Evolutionary conservation across 257 asterid genomes (phyloP), one percentile per base, ranked within the genome.

Genomic region (Rhazya stricta): DNA sequence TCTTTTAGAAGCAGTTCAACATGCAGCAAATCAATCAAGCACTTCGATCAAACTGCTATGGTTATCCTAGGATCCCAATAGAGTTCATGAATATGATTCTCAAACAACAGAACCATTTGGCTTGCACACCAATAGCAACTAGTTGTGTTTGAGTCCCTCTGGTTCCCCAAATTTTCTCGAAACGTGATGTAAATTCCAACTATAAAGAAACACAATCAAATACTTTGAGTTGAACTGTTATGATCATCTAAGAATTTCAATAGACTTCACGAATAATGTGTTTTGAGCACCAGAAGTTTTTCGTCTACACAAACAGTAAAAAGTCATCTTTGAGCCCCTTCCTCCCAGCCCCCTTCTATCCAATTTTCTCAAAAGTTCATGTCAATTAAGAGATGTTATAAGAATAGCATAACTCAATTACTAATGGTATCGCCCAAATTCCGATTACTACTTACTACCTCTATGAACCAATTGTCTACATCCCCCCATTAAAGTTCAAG

Each of bases 1-100:
- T 51, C 27, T 56, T n/a, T 54, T 36, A 70, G 34, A 58, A 43
- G 32, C 58, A 77, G 25, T 30, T 51, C 76, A 69, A 11, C 9
- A 43, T 30, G 42, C 39, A 37, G 15, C 25, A 18, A 74, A 46
- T 21, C 36, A 61, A 48, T 43, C 50, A 65, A 48, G 23, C 1
- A 27, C n/a, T 41, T 48, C 23, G 42, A 65, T 25, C 5, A 11
- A 46, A n/a, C 73, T 69, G 10, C 27, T 67, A 32, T 34, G n/a
- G 10, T 5, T 67, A 39, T 23, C 72, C 53, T 39, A 42, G 34
- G 34, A 43, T 43, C 9, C 13, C 48, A 57, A 29, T 3, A 29
- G 10, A 4, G 9, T 60, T 60, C 5, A 29, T 4, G 37, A 30
- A 60, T 29, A 29, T 16, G 37, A 30, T 21, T 0, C 4, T 29